phyloP scores from a whole-genome alignment of 2,329 filamentous ascomycete genomes.

The Penicillium decumbens region DNA sequence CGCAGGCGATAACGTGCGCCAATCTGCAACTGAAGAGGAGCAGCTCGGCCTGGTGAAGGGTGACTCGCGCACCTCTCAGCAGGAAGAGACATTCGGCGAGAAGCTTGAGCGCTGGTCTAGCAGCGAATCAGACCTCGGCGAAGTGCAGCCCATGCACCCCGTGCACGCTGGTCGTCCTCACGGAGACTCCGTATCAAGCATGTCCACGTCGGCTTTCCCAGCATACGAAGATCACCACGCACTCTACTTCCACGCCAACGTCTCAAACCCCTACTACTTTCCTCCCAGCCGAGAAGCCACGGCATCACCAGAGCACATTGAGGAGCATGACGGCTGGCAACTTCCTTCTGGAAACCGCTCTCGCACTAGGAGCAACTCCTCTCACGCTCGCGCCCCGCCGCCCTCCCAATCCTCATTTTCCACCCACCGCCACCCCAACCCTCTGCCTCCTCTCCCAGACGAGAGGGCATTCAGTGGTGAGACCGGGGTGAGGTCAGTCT shows the following conservation, averaged over 20 bases:
- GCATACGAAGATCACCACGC: constrained; percentile 28
- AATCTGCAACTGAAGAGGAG: constrained; percentile 73
- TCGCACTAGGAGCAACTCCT: constrained; percentile 21
- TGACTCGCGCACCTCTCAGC: constrained; percentile 44
- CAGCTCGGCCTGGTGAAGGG: constrained; percentile 75
- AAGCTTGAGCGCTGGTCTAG: constrained; percentile 29
- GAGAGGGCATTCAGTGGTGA: constrained; percentile 17
- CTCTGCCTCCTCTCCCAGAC: constrained; percentile 32
- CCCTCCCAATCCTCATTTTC: constrained; percentile 23
- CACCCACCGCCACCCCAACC: constrained; percentile 28
- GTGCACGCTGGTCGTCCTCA: constrained; percentile 17
- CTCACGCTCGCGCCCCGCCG: constrained; percentile 15
- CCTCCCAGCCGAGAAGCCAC: constrained; percentile 13
- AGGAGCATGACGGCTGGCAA: constrained; percentile 16
- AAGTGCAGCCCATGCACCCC: constrained; percentile 17
- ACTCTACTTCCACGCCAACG: constrained; percentile 14
- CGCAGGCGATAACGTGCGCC: constrained; percentile 23
- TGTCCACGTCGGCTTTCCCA: constrained; percentile 26
- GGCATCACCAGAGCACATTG: constrained; percentile 13
- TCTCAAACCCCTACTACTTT: constrained; percentile 24
- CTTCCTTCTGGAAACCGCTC: constrained; percentile 3
- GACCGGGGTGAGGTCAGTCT: constrained; percentile 13
- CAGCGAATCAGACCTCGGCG: constrained; percentile 19
- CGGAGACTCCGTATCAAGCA: constrained; percentile 22
- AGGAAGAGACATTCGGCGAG: constrained; percentile 26